Conservation (phyloP, 805 yeast species). For the Ogataea neopini region DNA sequence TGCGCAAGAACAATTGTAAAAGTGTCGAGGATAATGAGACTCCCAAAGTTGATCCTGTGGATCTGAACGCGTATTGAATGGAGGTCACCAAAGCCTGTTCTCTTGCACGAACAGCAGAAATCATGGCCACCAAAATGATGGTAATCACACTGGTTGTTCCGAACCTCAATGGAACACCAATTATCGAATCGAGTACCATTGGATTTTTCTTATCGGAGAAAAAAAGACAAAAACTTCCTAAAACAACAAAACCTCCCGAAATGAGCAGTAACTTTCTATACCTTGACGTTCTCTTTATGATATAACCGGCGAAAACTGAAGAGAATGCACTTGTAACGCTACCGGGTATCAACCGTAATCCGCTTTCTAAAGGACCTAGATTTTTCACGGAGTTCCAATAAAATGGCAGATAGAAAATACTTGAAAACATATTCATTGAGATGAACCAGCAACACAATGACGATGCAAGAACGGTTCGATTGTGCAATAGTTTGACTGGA, state of each 20-base stretch:
- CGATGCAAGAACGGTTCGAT: constrained; percentile 62
- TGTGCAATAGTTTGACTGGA: constrained; percentile 56
- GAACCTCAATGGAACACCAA: constrained; percentile 56
- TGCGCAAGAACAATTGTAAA: constrained; percentile 34
- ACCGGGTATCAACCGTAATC: constrained; percentile 50
- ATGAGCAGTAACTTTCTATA: constrained; percentile 50
- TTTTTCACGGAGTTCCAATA: constrained; percentile 41
- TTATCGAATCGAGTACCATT: constrained; percentile 41
- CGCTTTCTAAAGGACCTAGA: constrained; percentile 33
- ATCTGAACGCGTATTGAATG: constrained; percentile 71
- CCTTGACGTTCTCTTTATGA: constrained; percentile 67
- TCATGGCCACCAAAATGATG: constrained; percentile 68
- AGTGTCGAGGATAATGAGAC: constrained; percentile 51
- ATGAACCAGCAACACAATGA: constrained; percentile 69
- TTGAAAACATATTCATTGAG: constrained; percentile 65
- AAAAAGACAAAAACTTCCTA: constrained; percentile 46
- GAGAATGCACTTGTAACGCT: constrained; percentile 69
- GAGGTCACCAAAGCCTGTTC: constrained; percentile 86
- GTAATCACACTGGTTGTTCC: constrained; percentile 70
- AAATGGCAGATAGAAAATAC: constrained; percentile 70
- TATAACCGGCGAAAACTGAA: constrained; percentile 62
- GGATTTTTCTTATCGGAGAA: constrained; percentile 18
- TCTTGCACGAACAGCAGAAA: constrained; percentile 67
- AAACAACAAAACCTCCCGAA: constrained; percentile 43
- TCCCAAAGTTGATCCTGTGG: constrained; percentile 56